Conservation (phyloP, 2,329 filamentous ascomycete species). For the Diaporthe citriasiana region DNA sequence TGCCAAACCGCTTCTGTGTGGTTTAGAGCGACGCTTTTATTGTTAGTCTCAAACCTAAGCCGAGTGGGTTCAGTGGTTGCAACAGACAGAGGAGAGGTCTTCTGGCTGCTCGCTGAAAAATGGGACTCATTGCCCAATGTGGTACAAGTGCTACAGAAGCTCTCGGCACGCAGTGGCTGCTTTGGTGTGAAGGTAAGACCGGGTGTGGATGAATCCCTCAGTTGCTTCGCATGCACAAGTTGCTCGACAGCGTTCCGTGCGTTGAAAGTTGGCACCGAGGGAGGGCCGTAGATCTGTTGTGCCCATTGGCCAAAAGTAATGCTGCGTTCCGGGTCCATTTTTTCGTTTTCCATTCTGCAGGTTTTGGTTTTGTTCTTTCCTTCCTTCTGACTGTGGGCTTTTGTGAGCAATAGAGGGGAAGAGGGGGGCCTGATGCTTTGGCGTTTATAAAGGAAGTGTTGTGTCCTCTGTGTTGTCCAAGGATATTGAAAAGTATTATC, state of each 20-base stretch:
- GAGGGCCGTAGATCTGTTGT: background rate
- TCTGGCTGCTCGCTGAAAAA: background rate
- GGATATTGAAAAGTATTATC: background rate
- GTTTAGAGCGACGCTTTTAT: background rate
- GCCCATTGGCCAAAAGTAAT: background rate
- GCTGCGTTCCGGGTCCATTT: background rate
- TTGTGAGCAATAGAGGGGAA: too few relatives aligned
- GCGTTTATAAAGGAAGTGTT: background rate
- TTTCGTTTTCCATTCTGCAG: background rate
- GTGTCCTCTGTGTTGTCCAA: background rate
- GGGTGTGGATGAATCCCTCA: too few relatives aligned
- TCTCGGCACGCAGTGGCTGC: background rate
- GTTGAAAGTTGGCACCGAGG: too few relatives aligned
- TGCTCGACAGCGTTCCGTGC: background rate
- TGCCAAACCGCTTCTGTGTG: background rate
- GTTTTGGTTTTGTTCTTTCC: too few relatives aligned
- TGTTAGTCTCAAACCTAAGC: background rate
- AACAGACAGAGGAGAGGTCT: background rate
- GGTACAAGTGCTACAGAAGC: background rate
- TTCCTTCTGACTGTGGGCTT: too few relatives aligned
- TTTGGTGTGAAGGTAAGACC: background rate
- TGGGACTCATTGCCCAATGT: background rate
- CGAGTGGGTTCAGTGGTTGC: background rate
- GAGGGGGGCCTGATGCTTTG: too few relatives aligned
- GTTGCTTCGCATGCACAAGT: background rate